These are phyloP conservation scores for Neurospora tetrasperma DNA, from an alignment of 495 filamentous ascomycete genomes.

Conservation along the genomic window DNA sequence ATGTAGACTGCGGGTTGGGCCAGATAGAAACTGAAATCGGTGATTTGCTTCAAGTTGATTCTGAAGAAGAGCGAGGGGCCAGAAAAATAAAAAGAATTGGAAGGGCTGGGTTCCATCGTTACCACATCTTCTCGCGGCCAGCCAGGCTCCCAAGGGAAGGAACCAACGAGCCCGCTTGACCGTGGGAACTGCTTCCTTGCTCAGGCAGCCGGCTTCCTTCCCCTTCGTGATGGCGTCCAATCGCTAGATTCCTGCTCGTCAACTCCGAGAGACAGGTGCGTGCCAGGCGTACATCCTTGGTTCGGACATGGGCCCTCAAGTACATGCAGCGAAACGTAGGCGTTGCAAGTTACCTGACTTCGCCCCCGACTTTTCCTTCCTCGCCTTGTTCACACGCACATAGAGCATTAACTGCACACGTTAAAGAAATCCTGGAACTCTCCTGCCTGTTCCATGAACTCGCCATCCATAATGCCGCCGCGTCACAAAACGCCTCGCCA, in stretches of 20 bases:
- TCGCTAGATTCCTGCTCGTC: not conserved
- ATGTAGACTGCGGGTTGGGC: not conserved
- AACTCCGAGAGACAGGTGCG: not conserved
- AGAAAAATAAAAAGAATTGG: not conserved
- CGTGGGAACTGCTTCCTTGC: not conserved
- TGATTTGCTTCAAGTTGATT: not conserved
- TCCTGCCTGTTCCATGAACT: not conserved
- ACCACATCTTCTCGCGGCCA: not conserved
- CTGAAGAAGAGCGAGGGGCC: not conserved
- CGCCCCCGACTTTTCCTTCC: not conserved
- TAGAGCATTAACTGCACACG: not conserved
- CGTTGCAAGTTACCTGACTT: not conserved
- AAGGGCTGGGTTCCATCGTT: not conserved
- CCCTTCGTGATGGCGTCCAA: not conserved
- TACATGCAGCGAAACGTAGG: not conserved
- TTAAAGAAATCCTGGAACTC: not conserved
- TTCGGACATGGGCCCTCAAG: not conserved
- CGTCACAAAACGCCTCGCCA: constrained; percentile 11
- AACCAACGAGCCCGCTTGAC: not conserved
- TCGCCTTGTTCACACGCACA: not conserved
- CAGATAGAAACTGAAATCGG: not conserved
- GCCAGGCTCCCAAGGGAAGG: not conserved
- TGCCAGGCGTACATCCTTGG: not conserved
- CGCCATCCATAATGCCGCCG: constrained; percentile 11
- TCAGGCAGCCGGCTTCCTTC: not conserved